Conservation (phyloP, 208 protist genomes). For the Leishmania amazonensis region DNA sequence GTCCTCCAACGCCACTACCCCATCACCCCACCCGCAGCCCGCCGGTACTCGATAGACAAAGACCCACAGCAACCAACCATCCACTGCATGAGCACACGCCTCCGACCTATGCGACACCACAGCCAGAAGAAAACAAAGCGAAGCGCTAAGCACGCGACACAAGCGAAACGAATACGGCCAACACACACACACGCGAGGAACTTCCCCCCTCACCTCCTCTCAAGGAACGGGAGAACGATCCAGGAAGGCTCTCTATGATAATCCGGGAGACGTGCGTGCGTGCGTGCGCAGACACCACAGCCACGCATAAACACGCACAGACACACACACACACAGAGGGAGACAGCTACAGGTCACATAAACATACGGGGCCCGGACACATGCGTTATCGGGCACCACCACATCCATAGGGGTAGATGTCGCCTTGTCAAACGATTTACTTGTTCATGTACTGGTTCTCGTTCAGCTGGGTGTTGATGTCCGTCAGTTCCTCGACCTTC, state of each 20-base stretch:
- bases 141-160: background rate
- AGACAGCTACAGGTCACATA: background rate
- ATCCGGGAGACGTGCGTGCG: background rate
- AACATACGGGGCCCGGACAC: background rate
- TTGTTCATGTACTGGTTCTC: conserved; percentile 93
- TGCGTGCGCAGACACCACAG: background rate
- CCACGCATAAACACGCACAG: background rate
- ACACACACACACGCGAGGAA: background rate
- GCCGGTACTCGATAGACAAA: background rate
- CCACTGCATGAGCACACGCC: background rate
- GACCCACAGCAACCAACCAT: background rate
- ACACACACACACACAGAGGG: too few species aligned
- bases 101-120: background rate
- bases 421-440: conserved; percentile 22
- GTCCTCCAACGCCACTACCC: background rate
- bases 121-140: background rate
- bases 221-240: background rate
- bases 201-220: background rate
- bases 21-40: background rate
- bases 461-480: conserved; percentile 89
- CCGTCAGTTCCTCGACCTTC: conserved; percentile 96
- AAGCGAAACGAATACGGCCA: background rate
- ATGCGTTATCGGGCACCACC: background rate
- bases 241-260: background rate
- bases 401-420: background rate